Evolutionary conservation across 179 eudicot genomes (phyloP), one percentile per base, ranked within the genome.

Genomic region (Pouteria campechiana): DNA sequence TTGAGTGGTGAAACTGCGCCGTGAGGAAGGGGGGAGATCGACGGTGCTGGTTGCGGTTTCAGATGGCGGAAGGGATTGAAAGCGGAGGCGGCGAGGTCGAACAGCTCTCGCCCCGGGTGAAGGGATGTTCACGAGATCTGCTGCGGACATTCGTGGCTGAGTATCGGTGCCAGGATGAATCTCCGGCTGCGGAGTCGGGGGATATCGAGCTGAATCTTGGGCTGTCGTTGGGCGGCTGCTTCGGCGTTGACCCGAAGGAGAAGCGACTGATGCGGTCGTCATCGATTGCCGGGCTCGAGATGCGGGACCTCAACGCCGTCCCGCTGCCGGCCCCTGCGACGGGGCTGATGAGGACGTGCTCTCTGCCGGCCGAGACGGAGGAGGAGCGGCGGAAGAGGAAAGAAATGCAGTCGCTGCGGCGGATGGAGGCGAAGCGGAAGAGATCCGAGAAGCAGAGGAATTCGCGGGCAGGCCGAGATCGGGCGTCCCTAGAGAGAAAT

Each of bases 361-460:
- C 93, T 18, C 50, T 82, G 35, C 93, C 93, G 25, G 15, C 49
- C 45, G 84, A 59, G 49, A 72, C 81, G 2, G 96, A 76, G 69
- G 81, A 70, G 52, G 81, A 83, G 55, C 76, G 86, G 90, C 46
- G 87, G 74, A 83, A 74, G 68, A 79, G 94, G 63, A 87, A 83
- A 59, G 96, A 83, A 72, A 19, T 87, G 44, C 74, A 47, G 73
- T 28, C 55, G 2, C 10, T 46, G 39, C 52, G 68, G 37, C 37
- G 79, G 4, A 18, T 65, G 61, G 87, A 75, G 57, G 87, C 73
- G 27, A 64, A 67, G 61, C 70, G 70, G 58, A 72, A 64, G 66
- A 68, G 81, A 8, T 19, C 65, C 20, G 93, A 78, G 67, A 81
- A 72, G 64, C 44, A 65, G 50, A 74, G 60, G 61, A 62, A 37